Evolutionary conservation across 2,329 filamentous ascomycete genomes (phyloP), one percentile per base, ranked within the genome.

Genomic region (Diplodia intermedia): DNA sequence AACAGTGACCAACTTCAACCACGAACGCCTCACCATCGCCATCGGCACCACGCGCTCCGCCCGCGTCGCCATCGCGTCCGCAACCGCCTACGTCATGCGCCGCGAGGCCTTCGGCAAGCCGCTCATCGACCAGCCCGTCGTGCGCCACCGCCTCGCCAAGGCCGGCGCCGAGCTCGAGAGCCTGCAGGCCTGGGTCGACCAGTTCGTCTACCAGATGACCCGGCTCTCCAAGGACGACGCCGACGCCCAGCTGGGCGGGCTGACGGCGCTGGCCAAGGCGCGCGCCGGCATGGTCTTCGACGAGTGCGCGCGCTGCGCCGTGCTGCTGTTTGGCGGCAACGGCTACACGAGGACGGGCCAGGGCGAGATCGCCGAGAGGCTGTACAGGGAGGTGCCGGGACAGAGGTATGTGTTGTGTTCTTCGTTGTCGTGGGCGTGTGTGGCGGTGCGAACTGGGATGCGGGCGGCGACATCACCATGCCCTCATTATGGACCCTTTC

Each of bases 91-190:
- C 73, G 85, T 85, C 29, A 76, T 90, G 70, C 89, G 89, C 77
- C 83, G 89, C 20, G 88, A 90, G 75, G 89, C 89, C 1, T 91
- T 91, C 71, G 87, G 87, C 3, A 89, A 89, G 76, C 83, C 87
- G 0, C 81, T 93, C 11, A 88, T 93, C 79, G 89, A 92, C 18
- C 90, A 93, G 76, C 88, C 90, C 0, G 90, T 93, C 0, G 90
- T 93, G 38, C 81, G 91, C 31, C 89, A 92, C 75, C 82, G 90
- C n/a, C 80, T 93, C 7, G 90, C 90, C 12, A 91, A 91, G 74
- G 86, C 86, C 3, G 90, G 89, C 1, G 88, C 88, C 0, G 79
- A 89, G 72, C 81, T 93, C 4, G 91, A 93, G 76, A 87, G 85
- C 2, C 86, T 90, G 77, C 90, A 85, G 81, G 88, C 90, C 2